Percentiles rank a stretch among this genome's conserved stretches.
These are phyloP conservation scores for Dryas integrifolia DNA, from an alignment of 331 rosid species.

Conservation along the genomic window DNA sequence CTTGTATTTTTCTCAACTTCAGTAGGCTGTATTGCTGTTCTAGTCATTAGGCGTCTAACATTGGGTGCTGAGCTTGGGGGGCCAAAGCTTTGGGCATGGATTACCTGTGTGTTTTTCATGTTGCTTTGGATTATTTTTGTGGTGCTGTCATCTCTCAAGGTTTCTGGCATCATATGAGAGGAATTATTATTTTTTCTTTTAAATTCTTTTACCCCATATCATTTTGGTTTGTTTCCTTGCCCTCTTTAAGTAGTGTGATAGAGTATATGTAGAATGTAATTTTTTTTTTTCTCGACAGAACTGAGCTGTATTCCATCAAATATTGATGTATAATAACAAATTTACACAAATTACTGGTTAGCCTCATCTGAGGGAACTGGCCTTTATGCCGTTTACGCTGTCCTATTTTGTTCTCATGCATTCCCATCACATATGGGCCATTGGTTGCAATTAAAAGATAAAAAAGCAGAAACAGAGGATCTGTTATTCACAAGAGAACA, in stretches of 20 bases:
- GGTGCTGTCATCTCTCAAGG: slow-evolving; percentile 70
- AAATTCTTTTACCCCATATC: background rate
- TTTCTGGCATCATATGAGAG: slow-evolving; percentile 66
- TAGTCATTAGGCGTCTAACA: slow-evolving; percentile 64
- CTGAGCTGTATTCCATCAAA: background rate
- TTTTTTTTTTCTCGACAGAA: too few relatives aligned
- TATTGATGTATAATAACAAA: background rate
- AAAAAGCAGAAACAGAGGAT: background rate
- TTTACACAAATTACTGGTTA: too few relatives aligned
- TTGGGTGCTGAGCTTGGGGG: slow-evolving; percentile 95
- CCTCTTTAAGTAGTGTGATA: background rate
- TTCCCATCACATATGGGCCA: background rate
- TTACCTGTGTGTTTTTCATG: slow-evolving; percentile 65
- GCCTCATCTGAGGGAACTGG: too few relatives aligned
- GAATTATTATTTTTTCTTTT: background rate
- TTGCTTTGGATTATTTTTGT: slow-evolving; percentile 76
- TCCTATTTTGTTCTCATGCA: background rate
- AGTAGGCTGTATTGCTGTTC: slow-evolving; percentile 66
- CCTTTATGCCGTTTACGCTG: too few relatives aligned
- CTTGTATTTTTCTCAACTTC: slow-evolving; percentile 79
- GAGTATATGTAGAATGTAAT: background rate
- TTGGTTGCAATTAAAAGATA: background rate
- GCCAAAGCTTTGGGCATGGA: slow-evolving; percentile 91
- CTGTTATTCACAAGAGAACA: slow-evolving; percentile 4
- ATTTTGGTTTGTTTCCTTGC: background rate